phyloP scores from a whole-genome alignment of 148 eudicot genomes.

The Chenopodium formosanum region DNA sequence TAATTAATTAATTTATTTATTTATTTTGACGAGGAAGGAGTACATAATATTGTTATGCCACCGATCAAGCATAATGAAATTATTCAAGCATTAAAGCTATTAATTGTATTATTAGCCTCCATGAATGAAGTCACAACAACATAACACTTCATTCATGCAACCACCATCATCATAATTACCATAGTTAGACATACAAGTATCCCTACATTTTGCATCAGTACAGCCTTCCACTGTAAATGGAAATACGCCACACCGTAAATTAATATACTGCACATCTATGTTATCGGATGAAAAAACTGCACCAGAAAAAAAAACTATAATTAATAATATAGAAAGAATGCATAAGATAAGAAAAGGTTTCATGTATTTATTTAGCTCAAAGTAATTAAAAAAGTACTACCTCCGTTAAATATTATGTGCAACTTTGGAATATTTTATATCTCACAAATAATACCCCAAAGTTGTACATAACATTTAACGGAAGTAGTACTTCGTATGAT shows the following conservation, averaged over 20 bases:
- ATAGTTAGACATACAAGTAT: background rate
- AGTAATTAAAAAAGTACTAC: too few species aligned
- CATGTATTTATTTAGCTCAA: too few species aligned
- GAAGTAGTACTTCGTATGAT: too few species aligned
- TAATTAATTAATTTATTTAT: too few species aligned
- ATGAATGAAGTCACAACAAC: background rate
- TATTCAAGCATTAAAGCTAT: background rate
- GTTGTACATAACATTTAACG: too few species aligned
- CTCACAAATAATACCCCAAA: too few species aligned
- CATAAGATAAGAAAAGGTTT: background rate
- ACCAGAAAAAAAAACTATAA: background rate
- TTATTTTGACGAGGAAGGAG: too few species aligned
- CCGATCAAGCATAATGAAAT: too few species aligned
- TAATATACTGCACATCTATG: background rate
- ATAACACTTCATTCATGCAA: background rate
- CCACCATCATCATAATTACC: background rate
- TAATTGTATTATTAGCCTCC: background rate
- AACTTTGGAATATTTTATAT: too few species aligned
- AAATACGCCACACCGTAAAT: background rate
- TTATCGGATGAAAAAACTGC: background rate
- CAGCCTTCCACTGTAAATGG: background rate
- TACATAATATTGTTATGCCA: too few species aligned
- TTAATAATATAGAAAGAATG: background rate
- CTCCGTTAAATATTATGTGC: too few species aligned
- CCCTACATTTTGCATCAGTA: background rate